Percentiles rank a stretch among this genome's conserved stretches.
These are phyloP conservation scores for Vanilla planifolia DNA, from an alignment of 106 monocot genomes.

Conservation along the genomic window DNA sequence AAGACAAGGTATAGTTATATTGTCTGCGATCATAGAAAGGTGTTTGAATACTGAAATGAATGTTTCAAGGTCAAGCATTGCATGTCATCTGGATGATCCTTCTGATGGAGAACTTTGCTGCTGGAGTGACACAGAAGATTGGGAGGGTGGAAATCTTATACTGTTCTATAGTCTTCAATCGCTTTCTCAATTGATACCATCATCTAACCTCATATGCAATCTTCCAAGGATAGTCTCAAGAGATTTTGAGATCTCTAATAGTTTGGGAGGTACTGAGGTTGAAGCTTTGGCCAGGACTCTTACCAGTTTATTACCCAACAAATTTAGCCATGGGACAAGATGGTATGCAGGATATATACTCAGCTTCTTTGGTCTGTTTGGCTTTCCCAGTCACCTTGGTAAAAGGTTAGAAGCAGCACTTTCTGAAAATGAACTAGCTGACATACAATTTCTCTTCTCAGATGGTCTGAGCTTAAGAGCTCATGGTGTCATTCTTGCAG, in stretches of 20 bases:
- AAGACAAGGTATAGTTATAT: slow-evolving; percentile 30
- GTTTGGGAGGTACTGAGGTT: slow-evolving; percentile 8
- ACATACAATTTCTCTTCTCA: slow-evolving; percentile 48
- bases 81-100: slow-evolving; percentile 31
- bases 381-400: slow-evolving; percentile 59
- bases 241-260: slow-evolving; percentile 4
- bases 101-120: slow-evolving; percentile 55
- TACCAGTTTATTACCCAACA: slow-evolving; percentile 29
- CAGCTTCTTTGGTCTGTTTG: slow-evolving; percentile 64
- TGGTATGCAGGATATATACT: slow-evolving; percentile 54
- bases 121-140: slow-evolving; percentile 25
- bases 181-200: slow-evolving; percentile 53
- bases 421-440: slow-evolving; percentile 51
- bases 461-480: slow-evolving; percentile 36
- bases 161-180: slow-evolving; percentile 67
- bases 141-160: slow-evolving; percentile 45
- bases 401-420: slow-evolving; percentile 39
- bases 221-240: slow-evolving; percentile 13
- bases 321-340: slow-evolving; percentile 25
- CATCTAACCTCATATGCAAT: slow-evolving; percentile 14
- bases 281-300: slow-evolving; percentile 31
- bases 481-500: slow-evolving; percentile 53
- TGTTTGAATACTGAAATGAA: slow-evolving; percentile 43
- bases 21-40: slow-evolving; percentile 35
- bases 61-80: slow-evolving; percentile 32